These are phyloP conservation scores for Tolypocladium paradoxum DNA, from an alignment of 2,329 filamentous ascomycete species.

Conservation along the genomic window DNA sequence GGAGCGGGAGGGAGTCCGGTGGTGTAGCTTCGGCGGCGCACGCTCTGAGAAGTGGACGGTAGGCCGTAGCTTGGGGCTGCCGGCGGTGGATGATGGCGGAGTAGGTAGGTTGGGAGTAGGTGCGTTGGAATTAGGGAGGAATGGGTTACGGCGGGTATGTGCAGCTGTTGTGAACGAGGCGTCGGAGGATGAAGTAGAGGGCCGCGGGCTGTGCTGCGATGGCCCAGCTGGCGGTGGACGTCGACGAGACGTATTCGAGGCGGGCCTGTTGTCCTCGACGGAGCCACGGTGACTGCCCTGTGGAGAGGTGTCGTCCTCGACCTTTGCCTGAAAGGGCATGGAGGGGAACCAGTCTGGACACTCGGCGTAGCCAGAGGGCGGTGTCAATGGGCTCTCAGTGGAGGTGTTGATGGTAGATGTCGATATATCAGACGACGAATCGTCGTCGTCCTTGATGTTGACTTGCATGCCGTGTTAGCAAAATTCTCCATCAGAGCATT, in stretches of 20 bases:
- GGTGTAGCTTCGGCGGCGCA: conserved; percentile 14
- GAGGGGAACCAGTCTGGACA: neutral
- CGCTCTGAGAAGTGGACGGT: conserved; percentile 21
- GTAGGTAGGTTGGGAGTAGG: neutral
- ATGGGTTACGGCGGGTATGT: neutral
- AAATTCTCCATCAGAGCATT: neutral
- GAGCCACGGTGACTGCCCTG: neutral
- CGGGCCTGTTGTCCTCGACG: neutral
- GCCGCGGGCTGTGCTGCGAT: neutral
- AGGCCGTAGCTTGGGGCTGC: conserved; percentile 9
- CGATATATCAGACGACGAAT: neutral
- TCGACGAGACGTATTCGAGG: neutral
- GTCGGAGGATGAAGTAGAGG: neutral
- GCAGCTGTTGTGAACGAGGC: neutral
- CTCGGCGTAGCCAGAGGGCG: neutral
- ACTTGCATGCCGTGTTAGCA: conserved; percentile 1
- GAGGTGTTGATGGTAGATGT: neutral
- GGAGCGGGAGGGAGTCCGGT: conserved; percentile 2
- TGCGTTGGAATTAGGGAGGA: too few species aligned
- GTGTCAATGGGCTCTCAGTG: neutral
- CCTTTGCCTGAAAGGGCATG: neutral
- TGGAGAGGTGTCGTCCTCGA: neutral
- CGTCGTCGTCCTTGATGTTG: conserved; percentile 11
- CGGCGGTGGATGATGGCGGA: conserved; percentile 2
- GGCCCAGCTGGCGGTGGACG: neutral